Evolutionary conservation across 768 basidiomycete species (phyloP), one percentile per base, ranked within the genome.

Genomic region (Floccularia luteovirens): DNA sequence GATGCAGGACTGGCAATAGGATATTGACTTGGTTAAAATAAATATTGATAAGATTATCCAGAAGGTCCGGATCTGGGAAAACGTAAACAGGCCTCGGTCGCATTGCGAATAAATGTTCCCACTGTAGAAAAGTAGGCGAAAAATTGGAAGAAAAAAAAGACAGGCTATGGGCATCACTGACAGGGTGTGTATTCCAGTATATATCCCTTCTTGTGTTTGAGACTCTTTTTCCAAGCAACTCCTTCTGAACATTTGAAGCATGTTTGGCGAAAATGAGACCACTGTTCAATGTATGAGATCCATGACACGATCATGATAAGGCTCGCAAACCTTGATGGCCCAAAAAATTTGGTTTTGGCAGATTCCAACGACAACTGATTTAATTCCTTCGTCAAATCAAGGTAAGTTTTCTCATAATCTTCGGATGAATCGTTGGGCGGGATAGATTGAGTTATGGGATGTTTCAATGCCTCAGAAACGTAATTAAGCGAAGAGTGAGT

Each of bases 1-100:
- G 70, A 49, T 90, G 88, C 3, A 92, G 57, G 4, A 90, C 56
- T 0, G 87, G 86, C 2, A 70, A 47, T 31, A 69, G 55, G 7
- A 58, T 42, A 43, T 87, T 79, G 36, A 71, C 41, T 25, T 68
- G 48, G 0, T 53, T 52, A 48, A 90, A 90, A 52, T 78, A 89
- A 3, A 75, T 56, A 12, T 70, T 58, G 35, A 86, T 58, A 21
- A 90, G 63, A 2, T 47, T 42, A 10, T 49, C 48, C 12, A 75
- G 59, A 10, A 90, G 61, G 36, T 74, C 70, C 2, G 48, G 46
- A 2, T 71, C 66, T 1, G 78, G 79, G 43, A 70, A 80, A 14
- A 48, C 48, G 42, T 64, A 72, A 0, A 49, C 41, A 1, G 59
- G 51, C 12, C 55, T 39, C 7, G 47, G 46, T n/a, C 51, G 39